phyloP scores from a whole-genome alignment of 306 rosid species.

The Glycine tomentella region DNA sequence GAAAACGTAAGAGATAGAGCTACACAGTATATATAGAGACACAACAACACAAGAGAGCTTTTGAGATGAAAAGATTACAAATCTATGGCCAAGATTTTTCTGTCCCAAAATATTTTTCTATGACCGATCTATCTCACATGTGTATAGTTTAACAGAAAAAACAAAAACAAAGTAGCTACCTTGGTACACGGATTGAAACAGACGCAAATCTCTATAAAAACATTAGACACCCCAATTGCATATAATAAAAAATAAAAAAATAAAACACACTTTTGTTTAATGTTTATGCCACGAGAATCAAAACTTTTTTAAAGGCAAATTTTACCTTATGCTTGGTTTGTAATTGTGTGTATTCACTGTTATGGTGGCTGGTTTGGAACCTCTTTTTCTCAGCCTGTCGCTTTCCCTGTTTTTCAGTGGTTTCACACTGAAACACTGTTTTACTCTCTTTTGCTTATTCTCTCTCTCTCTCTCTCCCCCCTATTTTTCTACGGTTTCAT shows the following conservation, averaged over 20 bases:
- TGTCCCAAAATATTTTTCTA: slow-evolving; percentile 20
- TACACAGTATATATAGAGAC: neutral
- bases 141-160: slow-evolving; percentile 2
- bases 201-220: slow-evolving; percentile 62
- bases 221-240: neutral
- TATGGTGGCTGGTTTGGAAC: slow-evolving; percentile 18
- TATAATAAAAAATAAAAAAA: too few relatives aligned
- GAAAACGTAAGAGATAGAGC: neutral
- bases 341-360: slow-evolving; percentile 27
- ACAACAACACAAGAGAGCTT: neutral
- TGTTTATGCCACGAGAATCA: neutral
- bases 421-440: slow-evolving; percentile 12
- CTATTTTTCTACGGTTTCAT: neutral
- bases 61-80: slow-evolving; percentile 52
- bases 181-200: slow-evolving; percentile 35
- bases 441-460: neutral
- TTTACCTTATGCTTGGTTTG: neutral
- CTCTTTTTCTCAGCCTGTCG: slow-evolving; percentile 9
- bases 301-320: neutral
- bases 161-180: slow-evolving; percentile 10
- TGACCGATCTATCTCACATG: neutral
- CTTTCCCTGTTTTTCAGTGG: neutral
- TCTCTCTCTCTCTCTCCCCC: slow-evolving; percentile 15
- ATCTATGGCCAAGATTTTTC: slow-evolving; percentile 61
- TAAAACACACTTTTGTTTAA: too few relatives aligned